A percentile compares a stretch with the other conserved stretches of the same genome.
phyloP scores from a whole-genome alignment of 176 grass and related monocot species.

The Cenchrus americanus region DNA sequence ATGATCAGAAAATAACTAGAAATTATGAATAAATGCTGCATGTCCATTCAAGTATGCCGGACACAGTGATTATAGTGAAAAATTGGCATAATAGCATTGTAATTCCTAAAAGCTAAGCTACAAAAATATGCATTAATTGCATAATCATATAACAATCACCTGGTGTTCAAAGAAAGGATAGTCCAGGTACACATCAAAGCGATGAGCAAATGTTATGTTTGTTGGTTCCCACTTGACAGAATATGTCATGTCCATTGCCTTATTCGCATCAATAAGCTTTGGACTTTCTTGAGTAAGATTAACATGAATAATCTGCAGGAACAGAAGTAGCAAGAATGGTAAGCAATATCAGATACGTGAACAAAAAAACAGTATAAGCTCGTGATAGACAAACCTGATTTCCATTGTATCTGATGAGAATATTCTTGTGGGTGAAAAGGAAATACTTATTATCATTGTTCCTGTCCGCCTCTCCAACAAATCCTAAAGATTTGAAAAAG shows the following conservation, averaged over 20 bases:
- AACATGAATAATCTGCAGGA: conserved; percentile 76
- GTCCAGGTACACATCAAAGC: conserved; percentile 84
- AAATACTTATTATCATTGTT: conserved; percentile 83
- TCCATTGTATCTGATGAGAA: conserved; percentile 78
- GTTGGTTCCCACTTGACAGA: conserved; percentile 72
- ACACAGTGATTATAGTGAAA: background rate
- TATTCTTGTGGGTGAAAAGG: conserved; percentile 90
- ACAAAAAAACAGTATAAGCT: conserved; percentile 6
- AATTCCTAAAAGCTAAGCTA: background rate
- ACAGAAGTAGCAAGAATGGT: conserved; percentile 16
- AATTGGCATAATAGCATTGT: background rate
- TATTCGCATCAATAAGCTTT: conserved; percentile 73
- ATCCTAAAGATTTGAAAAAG: conserved; percentile 57
- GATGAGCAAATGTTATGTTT: conserved; percentile 62
- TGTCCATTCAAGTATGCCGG: background rate
- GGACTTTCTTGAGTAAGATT: conserved; percentile 82
- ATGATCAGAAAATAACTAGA: conserved; percentile 25
- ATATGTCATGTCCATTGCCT: conserved; percentile 73
- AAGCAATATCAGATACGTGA: conserved; percentile 14
- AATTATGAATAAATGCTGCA: background rate
- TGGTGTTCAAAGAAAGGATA: conserved; percentile 85
- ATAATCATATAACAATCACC: conserved; percentile 45
- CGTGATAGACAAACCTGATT: conserved; percentile 66
- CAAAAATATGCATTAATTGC: background rate
- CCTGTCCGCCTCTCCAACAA: conserved; percentile 89